Conservation (phyloP, 495 filamentous ascomycete genomes). For the Trypethelium eluteriae region DNA sequence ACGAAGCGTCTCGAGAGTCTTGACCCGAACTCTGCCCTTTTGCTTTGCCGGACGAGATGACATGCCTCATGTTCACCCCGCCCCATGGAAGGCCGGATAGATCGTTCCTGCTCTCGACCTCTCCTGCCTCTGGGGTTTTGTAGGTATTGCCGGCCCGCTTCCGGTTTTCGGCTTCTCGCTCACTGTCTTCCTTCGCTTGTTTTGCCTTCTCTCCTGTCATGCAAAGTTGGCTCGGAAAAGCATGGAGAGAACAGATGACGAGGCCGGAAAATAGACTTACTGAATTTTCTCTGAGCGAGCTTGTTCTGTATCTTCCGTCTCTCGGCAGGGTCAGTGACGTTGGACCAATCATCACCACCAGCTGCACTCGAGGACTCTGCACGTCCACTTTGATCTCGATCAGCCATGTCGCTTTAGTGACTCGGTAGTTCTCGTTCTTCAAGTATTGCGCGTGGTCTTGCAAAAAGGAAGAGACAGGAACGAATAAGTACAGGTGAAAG, state of each 20-base stretch:
- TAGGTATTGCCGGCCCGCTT: slow-evolving; percentile 50
- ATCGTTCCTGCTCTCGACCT: slow-evolving; percentile 42
- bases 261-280: slow-evolving; percentile 23
- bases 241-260: not conserved
- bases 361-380: slow-evolving; percentile 18
- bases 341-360: slow-evolving; percentile 33
- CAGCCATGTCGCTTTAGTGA: not conserved
- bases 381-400: slow-evolving; percentile 2
- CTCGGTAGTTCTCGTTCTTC: not conserved
- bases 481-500: not conserved
- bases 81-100: slow-evolving; percentile 60
- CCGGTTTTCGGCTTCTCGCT: slow-evolving; percentile 50
- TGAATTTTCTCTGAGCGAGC: slow-evolving; percentile 37
- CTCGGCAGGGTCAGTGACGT: slow-evolving; percentile 33
- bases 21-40: slow-evolving; percentile 31
- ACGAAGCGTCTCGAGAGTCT: slow-evolving; percentile 21
- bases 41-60: slow-evolving; percentile 48
- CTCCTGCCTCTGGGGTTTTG: slow-evolving; percentile 44
- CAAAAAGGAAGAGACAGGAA: not conserved
- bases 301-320: slow-evolving; percentile 39
- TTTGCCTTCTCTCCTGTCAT: slow-evolving; percentile 51
- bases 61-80: slow-evolving; percentile 47
- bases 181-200: slow-evolving; percentile 49
- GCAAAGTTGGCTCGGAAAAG: not conserved
- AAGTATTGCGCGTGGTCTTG: not conserved